A percentile compares a stretch with the other conserved stretches of the same genome.
phyloP scores from a whole-genome alignment of 2,329 filamentous ascomycete species.

The Trichoderma guizhouense region DNA sequence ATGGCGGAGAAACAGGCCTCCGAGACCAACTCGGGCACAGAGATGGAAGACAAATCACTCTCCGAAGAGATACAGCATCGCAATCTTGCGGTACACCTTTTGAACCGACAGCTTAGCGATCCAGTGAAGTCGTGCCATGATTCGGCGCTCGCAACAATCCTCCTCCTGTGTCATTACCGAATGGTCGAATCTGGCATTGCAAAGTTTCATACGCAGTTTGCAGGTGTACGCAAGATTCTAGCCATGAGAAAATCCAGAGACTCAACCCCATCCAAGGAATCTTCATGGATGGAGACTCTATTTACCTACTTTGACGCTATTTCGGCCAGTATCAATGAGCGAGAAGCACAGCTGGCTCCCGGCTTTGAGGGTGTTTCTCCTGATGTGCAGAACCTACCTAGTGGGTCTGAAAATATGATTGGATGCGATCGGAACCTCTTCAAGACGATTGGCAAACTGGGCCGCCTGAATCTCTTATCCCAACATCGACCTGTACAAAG shows the following conservation, averaged over 20 bases:
- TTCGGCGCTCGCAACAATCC: conserved; percentile 79
- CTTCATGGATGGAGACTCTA: conserved; percentile 86
- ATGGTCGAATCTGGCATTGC: conserved; percentile 91
- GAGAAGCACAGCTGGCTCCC: conserved; percentile 75
- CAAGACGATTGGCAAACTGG: conserved; percentile 78
- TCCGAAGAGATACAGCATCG: conserved; percentile 83
- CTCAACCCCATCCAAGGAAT: conserved; percentile 56
- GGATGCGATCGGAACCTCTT: conserved; percentile 86
- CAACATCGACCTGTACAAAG: conserved; percentile 60
- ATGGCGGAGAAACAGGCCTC: conserved; percentile 45
- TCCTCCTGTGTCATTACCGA: conserved; percentile 86
- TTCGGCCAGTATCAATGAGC: conserved; percentile 85
- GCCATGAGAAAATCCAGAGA: conserved; percentile 59
- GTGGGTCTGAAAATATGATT: conserved; percentile 77
- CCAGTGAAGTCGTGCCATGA: conserved; percentile 73
- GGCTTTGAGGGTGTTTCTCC: conserved; percentile 57
- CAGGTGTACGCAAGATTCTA: conserved; percentile 86
- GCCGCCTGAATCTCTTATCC: conserved; percentile 78
- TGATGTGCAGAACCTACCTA: conserved; percentile 48
- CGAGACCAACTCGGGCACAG: conserved; percentile 45
- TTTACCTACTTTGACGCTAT: conserved; percentile 96
- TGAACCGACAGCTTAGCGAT: conserved; percentile 82
- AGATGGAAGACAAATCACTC: conserved; percentile 60
- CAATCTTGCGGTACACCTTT: conserved; percentile 71
- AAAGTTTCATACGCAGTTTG: conserved; percentile 90